Evolutionary conservation across 768 basidiomycete species (phyloP).

Genomic region (Rubroboletus satanas): DNA sequence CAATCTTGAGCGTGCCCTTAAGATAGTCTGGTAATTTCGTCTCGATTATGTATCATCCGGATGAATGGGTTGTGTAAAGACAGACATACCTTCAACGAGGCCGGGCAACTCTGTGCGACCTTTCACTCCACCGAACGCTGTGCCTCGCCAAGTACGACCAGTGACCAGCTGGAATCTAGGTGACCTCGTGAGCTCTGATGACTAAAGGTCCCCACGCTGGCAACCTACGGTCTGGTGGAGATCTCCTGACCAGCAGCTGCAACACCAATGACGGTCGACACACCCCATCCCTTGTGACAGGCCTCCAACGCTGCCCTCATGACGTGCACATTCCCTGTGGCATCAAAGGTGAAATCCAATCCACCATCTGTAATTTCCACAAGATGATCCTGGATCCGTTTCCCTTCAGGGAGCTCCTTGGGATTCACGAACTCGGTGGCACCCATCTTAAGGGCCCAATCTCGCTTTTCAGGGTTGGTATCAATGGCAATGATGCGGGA

Average conservation of each 20-base stretch:
- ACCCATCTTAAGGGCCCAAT: constrained; percentile 89
- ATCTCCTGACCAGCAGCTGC: constrained; percentile 97
- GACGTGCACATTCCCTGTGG: constrained; percentile 91
- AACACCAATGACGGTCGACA: constrained; percentile 93
- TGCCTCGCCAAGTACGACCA: constrained; percentile 90
- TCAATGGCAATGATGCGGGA: constrained; percentile 91
- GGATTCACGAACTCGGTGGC: constrained; percentile 96
- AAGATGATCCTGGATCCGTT: constrained; percentile 84
- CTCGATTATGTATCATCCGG: background rate
- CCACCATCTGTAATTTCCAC: constrained; percentile 95
- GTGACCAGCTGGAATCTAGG: constrained; percentile 65
- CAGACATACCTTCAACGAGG: constrained; percentile 72
- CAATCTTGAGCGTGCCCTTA: constrained; percentile 76
- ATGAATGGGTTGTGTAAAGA: background rate
- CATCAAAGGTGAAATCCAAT: constrained; percentile 95
- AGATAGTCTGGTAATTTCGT: constrained; percentile 61
- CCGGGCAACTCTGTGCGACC: constrained; percentile 94
- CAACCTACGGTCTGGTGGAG: constrained; percentile 74
- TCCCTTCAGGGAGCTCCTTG: constrained; percentile 63
- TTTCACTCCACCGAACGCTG: constrained; percentile 97
- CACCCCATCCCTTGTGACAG: constrained; percentile 99
- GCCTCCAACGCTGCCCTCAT: constrained; percentile 96
- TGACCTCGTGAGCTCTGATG: constrained; percentile 5
- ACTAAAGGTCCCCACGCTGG: background rate
- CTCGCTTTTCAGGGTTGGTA: constrained; percentile 79